Evolutionary conservation across 2,329 filamentous ascomycete species (phyloP).

Genomic region (Ophiocordyceps camponoti-rufipedis): DNA sequence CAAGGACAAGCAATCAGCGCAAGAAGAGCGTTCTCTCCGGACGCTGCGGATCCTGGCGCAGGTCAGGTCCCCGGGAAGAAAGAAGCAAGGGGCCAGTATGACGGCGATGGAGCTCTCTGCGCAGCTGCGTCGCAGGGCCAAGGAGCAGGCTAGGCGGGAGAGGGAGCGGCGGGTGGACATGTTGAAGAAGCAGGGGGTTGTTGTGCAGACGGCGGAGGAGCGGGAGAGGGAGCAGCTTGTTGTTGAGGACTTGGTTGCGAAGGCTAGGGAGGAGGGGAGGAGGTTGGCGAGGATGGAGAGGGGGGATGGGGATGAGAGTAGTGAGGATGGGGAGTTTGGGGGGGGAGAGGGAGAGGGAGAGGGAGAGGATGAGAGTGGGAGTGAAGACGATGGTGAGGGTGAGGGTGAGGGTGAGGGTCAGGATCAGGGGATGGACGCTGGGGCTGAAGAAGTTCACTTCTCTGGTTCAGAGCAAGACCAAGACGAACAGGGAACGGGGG

Average conservation of each 20-base stretch:
- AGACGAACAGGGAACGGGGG: background rate
- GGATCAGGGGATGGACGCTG: background rate
- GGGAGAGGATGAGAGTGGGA: constrained; percentile 12
- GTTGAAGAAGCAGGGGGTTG: constrained; percentile 61
- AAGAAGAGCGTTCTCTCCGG: constrained; percentile 45
- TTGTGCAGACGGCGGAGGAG: constrained; percentile 74
- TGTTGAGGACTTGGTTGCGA: constrained; percentile 76
- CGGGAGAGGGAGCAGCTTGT: constrained; percentile 64
- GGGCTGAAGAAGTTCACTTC: too few relatives aligned
- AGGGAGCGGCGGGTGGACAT: constrained; percentile 60
- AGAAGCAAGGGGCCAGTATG: constrained; percentile 35
- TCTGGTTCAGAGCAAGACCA: background rate
- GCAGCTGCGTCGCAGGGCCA: constrained; percentile 50
- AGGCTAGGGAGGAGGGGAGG: constrained; percentile 57
- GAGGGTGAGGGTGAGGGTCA: background rate
- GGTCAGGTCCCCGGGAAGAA: constrained; percentile 42
- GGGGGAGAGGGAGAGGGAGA: constrained; percentile 19
- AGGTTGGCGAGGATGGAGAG: constrained; percentile 64
- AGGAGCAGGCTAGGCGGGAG: constrained; percentile 62
- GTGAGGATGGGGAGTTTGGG: constrained; percentile 33
- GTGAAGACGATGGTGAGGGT: background rate
- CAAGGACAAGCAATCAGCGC: constrained; percentile 37
- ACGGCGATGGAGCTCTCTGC: constrained; percentile 51
- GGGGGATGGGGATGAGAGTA: constrained; percentile 33
- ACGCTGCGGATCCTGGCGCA: constrained; percentile 59